Evolutionary conservation across 75 land plant genomes (phyloP).

Genomic region (Picea glauca): DNA sequence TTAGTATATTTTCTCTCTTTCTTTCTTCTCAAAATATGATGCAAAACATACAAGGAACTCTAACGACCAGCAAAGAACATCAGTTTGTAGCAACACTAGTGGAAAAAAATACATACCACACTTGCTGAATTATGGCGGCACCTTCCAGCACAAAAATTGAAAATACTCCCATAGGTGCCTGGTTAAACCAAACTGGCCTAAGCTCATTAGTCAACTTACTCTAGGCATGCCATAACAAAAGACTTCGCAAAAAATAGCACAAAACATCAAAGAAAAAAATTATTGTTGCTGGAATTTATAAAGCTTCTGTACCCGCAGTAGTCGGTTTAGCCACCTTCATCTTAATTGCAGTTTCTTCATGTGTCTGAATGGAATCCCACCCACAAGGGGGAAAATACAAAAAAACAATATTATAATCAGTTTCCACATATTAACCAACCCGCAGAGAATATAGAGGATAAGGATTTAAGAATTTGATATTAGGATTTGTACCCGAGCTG

Average conservation of each 20-base stretch:
- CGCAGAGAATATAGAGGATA: background rate
- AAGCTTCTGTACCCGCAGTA: constrained; percentile 47
- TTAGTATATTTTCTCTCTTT: too few species aligned
- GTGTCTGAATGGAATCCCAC: constrained; percentile 39
- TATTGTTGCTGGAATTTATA: background rate
- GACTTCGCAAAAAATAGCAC: background rate
- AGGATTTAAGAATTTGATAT: background rate
- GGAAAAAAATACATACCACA: constrained; percentile 51
- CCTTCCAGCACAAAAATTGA: constrained; percentile 81
- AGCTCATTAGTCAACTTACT: constrained; percentile 1
- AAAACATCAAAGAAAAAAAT: background rate
- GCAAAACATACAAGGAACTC: background rate
- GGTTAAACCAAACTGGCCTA: constrained; percentile 10
- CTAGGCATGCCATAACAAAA: background rate
- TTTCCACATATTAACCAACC: background rate
- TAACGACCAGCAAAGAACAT: background rate
- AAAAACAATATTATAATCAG: background rate
- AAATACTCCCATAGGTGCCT: constrained; percentile 74
- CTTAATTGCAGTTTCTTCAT: constrained; percentile 48
- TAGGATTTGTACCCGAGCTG: constrained; percentile 42
- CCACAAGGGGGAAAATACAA: background rate
- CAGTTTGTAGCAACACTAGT: background rate
- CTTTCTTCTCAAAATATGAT: background rate
- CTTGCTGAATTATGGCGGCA: constrained; percentile 90
- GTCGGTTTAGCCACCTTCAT: constrained; percentile 64